Conservation (phyloP, 1,284 basidiomycete genomes). For the Erythrobasidium hasegawianum region DNA sequence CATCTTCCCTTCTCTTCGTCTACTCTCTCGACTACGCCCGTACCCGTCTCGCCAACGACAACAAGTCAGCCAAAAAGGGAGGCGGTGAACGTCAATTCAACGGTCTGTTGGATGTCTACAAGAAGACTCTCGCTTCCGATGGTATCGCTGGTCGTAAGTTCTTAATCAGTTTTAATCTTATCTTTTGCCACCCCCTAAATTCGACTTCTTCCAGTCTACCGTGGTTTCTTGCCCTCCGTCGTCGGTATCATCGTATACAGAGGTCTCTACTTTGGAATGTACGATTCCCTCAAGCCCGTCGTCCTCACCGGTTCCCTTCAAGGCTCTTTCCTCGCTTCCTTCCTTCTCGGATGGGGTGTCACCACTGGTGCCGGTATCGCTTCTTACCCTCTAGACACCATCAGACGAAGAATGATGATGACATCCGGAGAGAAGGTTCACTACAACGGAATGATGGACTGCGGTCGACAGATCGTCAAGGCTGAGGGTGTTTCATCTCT, state of each 20-base stretch:
- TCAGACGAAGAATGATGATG: slow-evolving; percentile 70
- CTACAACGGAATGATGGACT: slow-evolving; percentile 71
- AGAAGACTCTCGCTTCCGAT: slow-evolving; percentile 71
- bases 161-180: neutral
- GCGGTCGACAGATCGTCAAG: slow-evolving; percentile 71
- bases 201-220: slow-evolving; percentile 67
- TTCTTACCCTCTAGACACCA: slow-evolving; percentile 91
- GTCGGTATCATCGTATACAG: slow-evolving; percentile 95
- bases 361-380: slow-evolving; percentile 92
- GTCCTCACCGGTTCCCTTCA: slow-evolving; percentile 81
- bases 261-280: slow-evolving; percentile 58
- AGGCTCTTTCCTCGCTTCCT: slow-evolving; percentile 86
- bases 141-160: slow-evolving; percentile 46
- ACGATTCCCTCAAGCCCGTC: slow-evolving; percentile 86
- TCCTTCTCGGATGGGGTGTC: slow-evolving; percentile 88
- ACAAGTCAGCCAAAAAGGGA: slow-evolving; percentile 86
- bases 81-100: slow-evolving; percentile 86
- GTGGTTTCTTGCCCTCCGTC: slow-evolving; percentile 90
- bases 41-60: slow-evolving; percentile 95
- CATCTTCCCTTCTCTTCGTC: slow-evolving; percentile 84
- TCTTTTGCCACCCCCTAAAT: neutral
- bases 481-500: slow-evolving; percentile 78
- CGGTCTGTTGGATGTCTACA: slow-evolving; percentile 81
- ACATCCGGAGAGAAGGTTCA: slow-evolving; percentile 60
- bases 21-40: slow-evolving; percentile 97